Evolutionary conservation across 2,329 filamentous ascomycete genomes (phyloP).

Genomic region (Thielaviopsis punctulata): DNA sequence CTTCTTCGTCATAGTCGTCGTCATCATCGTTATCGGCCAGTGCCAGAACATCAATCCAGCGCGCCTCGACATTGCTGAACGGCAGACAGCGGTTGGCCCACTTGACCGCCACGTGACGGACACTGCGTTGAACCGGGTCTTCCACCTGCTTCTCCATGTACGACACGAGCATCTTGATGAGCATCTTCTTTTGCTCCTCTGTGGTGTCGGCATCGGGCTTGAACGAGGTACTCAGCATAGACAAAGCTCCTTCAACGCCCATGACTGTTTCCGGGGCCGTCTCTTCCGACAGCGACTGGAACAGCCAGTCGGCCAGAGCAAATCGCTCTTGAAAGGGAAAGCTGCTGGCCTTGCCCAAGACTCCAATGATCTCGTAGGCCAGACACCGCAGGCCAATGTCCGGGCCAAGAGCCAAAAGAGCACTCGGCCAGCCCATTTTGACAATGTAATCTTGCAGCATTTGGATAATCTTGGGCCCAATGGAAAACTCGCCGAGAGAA

Average conservation of each 20-base stretch:
- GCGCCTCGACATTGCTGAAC: conserved; percentile 59
- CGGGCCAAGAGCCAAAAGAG: conserved; percentile 39
- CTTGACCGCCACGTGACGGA: conserved; percentile 66
- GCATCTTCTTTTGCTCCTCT: conserved; percentile 13
- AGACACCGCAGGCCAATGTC: conserved; percentile 54
- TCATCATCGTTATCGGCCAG: conserved; percentile 61
- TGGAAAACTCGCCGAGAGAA: conserved; percentile 36
- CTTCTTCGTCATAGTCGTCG: conserved; percentile 19
- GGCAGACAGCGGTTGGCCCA: conserved; percentile 81
- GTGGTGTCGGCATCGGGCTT: conserved; percentile 19
- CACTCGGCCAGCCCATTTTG: conserved; percentile 66
- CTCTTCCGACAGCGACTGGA: conserved; percentile 68
- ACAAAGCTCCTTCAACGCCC: conserved; percentile 78
- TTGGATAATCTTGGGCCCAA: conserved; percentile 51
- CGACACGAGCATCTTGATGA: conserved; percentile 42
- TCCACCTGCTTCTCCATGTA: conserved; percentile 44
- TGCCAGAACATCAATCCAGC: conserved; percentile 81
- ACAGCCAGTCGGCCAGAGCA: conserved; percentile 54
- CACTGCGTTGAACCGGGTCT: conserved; percentile 45
- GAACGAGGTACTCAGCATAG: conserved; percentile 41
- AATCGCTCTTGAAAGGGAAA: conserved; percentile 37
- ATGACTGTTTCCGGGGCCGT: conserved; percentile 58
- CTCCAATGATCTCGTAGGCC: conserved; percentile 81
- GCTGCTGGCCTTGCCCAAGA: conserved; percentile 50
- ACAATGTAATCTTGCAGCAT: conserved; percentile 58